Evolutionary conservation across 192 early-diverging fungal species (phyloP).

Genomic region (Diversispora epigaea): DNA sequence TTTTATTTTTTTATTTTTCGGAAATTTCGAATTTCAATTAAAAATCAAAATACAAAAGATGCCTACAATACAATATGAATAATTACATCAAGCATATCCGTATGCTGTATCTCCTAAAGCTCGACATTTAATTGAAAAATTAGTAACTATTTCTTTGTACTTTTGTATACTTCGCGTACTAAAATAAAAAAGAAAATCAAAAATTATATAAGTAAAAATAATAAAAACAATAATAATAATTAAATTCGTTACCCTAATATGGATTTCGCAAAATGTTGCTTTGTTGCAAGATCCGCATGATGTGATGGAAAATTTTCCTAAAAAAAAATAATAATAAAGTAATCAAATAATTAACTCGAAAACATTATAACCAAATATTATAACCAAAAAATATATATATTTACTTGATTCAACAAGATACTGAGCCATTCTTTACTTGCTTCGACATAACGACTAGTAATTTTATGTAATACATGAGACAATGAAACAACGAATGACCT

Average conservation of each 20-base stretch:
- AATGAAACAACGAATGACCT: slow-evolving; percentile 41
- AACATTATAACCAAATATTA: background rate
- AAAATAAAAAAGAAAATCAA: slow-evolving; percentile 1
- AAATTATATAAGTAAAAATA: background rate
- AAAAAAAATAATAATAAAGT: background rate
- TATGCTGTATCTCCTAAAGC: slow-evolving; percentile 38
- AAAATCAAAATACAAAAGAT: too few relatives aligned
- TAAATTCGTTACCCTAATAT: slow-evolving; percentile 38
- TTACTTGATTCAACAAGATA: slow-evolving; percentile 40
- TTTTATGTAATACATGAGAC: slow-evolving; percentile 44
- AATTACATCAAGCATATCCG: slow-evolving; percentile 8
- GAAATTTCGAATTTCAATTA: too few relatives aligned
- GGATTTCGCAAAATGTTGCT: slow-evolving; percentile 45
- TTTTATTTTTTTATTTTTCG: too few relatives aligned
- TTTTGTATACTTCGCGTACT: slow-evolving; percentile 38
- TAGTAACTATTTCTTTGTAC: slow-evolving; percentile 36
- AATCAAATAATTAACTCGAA: background rate
- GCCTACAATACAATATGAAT: too few relatives aligned
- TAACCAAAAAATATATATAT: background rate
- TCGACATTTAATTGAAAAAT: slow-evolving; percentile 43
- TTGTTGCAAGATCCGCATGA: slow-evolving; percentile 37
- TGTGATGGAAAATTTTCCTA: slow-evolving; percentile 49
- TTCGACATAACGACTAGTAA: slow-evolving; percentile 40
- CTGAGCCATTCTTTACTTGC: slow-evolving; percentile 41
- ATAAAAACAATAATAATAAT: background rate